These are phyloP conservation scores for Penicillium maclennaniae DNA, from an alignment of 495 filamentous ascomycete genomes.

Conservation along the genomic window DNA sequence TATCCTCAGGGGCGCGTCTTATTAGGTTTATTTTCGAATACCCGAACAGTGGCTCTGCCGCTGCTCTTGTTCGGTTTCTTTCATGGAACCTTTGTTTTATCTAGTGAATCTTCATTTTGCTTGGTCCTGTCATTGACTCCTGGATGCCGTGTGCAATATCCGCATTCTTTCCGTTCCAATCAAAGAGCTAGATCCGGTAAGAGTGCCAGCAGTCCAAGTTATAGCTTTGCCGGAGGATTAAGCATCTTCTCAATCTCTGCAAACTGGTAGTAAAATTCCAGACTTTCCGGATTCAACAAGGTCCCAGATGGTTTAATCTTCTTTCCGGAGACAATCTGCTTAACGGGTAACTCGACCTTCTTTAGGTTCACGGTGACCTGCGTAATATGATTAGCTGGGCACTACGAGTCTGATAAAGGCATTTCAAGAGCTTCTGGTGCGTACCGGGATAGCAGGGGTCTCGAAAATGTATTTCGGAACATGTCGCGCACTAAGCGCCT, in stretches of 20 bases:
- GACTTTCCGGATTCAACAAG: constrained; percentile 65
- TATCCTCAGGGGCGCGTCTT: constrained; percentile 2
- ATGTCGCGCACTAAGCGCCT: constrained; percentile 62
- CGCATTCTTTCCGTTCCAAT: neutral
- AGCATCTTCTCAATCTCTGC: constrained; percentile 65
- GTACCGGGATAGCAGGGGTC: constrained; percentile 70
- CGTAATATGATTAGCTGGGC: neutral
- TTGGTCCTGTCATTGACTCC: too few species aligned
- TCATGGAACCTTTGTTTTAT: neutral
- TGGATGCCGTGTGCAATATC: too few species aligned
- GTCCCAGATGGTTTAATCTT: constrained; percentile 71
- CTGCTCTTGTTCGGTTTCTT: neutral
- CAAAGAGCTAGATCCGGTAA: too few species aligned
- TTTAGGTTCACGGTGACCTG: constrained; percentile 75
- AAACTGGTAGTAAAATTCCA: constrained; percentile 78
- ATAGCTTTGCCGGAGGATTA: constrained; percentile 5
- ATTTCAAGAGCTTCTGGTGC: constrained; percentile 25
- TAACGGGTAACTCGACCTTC: constrained; percentile 78
- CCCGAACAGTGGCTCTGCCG: constrained; percentile 6
- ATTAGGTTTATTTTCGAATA: constrained; percentile 18
- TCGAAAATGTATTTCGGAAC: constrained; percentile 74
- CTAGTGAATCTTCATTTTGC: too few species aligned
- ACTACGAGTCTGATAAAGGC: neutral
- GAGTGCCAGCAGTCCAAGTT: neutral
- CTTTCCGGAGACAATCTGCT: constrained; percentile 73